A percentile compares a stretch with the other conserved stretches of the same genome.
These are phyloP conservation scores for Thielaviopsis euricoi DNA, from an alignment of 2,329 filamentous ascomycete species.

Conservation along the genomic window DNA sequence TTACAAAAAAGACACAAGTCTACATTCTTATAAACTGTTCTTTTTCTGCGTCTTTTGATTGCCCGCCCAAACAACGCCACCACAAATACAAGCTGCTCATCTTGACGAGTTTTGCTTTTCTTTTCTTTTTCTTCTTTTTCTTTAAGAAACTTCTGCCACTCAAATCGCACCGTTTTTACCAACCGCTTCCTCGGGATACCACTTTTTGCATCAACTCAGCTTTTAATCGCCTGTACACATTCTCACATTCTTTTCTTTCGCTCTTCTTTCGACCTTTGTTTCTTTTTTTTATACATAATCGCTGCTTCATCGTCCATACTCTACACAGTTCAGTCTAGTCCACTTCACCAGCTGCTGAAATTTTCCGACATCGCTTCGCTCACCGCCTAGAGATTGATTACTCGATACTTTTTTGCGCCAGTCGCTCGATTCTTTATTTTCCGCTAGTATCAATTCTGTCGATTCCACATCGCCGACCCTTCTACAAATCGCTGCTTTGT, in stretches of 20 bases:
- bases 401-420: background rate
- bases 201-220: conserved; percentile 2
- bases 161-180: background rate
- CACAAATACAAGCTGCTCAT: conserved; percentile 4
- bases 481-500: background rate
- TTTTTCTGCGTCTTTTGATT: conserved; percentile 1
- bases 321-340: background rate
- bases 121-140: background rate
- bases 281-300: conserved; percentile 12
- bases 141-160: conserved; percentile 1
- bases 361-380: background rate
- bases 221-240: conserved; percentile 15
- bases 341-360: background rate
- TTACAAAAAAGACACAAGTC: background rate
- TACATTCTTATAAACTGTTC: too few relatives aligned
- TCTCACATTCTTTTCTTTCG: conserved; percentile 12
- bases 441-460: background rate
- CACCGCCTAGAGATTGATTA: background rate
- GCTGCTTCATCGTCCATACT: conserved; percentile 2
- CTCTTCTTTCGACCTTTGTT: conserved; percentile 5
- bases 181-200: background rate
- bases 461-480: background rate
- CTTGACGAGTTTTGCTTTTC: conserved; percentile 4
- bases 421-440: background rate
- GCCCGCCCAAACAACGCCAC: background rate